These are phyloP conservation scores for Xylaria curta DNA, from an alignment of 495 filamentous ascomycete species.

Conservation along the genomic window DNA sequence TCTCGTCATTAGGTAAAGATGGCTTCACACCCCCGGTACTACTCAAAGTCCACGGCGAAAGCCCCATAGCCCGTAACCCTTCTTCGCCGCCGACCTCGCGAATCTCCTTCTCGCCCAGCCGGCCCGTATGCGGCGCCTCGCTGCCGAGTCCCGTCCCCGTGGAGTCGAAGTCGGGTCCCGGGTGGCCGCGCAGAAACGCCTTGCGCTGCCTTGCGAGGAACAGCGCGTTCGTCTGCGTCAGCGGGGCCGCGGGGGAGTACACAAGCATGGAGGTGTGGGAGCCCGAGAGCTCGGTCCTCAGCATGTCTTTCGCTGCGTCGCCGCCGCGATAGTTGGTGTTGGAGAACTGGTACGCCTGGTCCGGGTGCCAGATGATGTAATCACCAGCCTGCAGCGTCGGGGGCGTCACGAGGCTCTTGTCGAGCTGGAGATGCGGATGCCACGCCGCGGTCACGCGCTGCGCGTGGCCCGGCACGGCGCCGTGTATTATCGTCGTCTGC, in stretches of 20 bases:
- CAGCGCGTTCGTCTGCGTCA: slow-evolving; percentile 77
- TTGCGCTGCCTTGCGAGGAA: slow-evolving; percentile 81
- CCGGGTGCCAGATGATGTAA: slow-evolving; percentile 92
- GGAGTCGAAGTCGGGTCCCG: slow-evolving; percentile 73
- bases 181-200: slow-evolving; percentile 68
- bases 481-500: slow-evolving; percentile 70
- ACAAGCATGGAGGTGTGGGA: slow-evolving; percentile 59
- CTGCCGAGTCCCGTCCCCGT: slow-evolving; percentile 54
- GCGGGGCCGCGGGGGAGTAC: slow-evolving; percentile 84
- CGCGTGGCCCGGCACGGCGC: slow-evolving; percentile 76
- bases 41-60: slow-evolving; percentile 53
- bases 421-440: slow-evolving; percentile 81
- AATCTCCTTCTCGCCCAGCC: slow-evolving; percentile 54
- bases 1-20: not conserved
- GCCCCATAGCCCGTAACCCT: slow-evolving; percentile 55
- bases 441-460: slow-evolving; percentile 79
- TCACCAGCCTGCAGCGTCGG: slow-evolving; percentile 82
- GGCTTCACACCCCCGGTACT: slow-evolving; percentile 24
- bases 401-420: slow-evolving; percentile 76
- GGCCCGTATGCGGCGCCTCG: slow-evolving; percentile 52
- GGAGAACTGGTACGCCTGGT: slow-evolving; percentile 61
- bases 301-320: slow-evolving; percentile 41
- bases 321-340: slow-evolving; percentile 49
- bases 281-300: slow-evolving; percentile 20
- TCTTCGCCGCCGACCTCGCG: slow-evolving; percentile 53